phyloP scores from a whole-genome alignment of 257 asterid species.

The Penstemon barbatus region DNA sequence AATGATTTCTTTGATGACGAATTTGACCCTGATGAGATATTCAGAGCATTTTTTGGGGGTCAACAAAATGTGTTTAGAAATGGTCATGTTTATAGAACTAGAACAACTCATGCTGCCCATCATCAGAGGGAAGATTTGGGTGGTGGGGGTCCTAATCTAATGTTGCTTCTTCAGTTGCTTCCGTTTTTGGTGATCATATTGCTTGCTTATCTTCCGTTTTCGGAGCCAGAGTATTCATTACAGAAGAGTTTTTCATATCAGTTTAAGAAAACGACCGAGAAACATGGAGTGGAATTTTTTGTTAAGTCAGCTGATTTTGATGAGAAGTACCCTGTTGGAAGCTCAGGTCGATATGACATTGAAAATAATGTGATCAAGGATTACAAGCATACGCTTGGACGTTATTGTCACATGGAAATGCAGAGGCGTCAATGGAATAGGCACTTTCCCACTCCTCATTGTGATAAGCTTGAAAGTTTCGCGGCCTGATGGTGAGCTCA shows the following conservation, averaged over 20 bases:
- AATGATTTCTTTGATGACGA: constrained; percentile 65
- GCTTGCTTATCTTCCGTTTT: constrained; percentile 92
- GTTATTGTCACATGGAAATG: constrained; percentile 89
- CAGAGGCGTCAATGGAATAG: constrained; percentile 98
- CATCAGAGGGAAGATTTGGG: constrained; percentile 74
- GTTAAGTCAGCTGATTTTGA: constrained; percentile 78
- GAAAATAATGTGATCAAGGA: constrained; percentile 75
- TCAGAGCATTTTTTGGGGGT: constrained; percentile 79
- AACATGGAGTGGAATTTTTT: constrained; percentile 72
- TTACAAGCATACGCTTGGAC: constrained; percentile 77
- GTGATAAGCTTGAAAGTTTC: constrained; percentile 69
- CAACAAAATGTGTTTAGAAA: constrained; percentile 63
- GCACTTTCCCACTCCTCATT: constrained; percentile 78
- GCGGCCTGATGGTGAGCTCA: constrained; percentile 61
- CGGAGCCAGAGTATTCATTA: constrained; percentile 92
- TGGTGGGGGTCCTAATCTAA: constrained; percentile 60
- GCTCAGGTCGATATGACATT: constrained; percentile 57
- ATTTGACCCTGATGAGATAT: constrained; percentile 87
- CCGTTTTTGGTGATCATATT: constrained; percentile 80
- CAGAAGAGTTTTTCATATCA: constrained; percentile 85
- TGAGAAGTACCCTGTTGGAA: constrained; percentile 57
- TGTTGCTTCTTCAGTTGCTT: constrained; percentile 75
- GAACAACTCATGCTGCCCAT: constrained; percentile 45
- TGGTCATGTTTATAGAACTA: constrained; percentile 69
- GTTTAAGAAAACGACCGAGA: constrained; percentile 65